Base-by-base conservation (phyloP, 306 rosid genomes). In the Mucuna pruriens region DNA sequence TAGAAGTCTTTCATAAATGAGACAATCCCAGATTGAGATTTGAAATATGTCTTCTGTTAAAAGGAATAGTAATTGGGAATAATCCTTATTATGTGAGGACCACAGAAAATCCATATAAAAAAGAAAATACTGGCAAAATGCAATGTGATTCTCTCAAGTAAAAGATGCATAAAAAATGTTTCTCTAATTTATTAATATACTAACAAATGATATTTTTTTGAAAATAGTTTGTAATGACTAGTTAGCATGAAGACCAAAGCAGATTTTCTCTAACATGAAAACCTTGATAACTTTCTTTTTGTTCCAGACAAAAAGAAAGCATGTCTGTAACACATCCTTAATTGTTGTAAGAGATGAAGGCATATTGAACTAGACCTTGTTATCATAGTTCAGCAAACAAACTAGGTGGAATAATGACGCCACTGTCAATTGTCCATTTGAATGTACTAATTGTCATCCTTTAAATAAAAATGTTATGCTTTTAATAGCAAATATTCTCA, bases 321-420 rank as follows among this genome's bases (percentile, higher is more conserved):
- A 54, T 8, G 62, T 15, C 3, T 77, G 49, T 44, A 17, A 36
- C 4, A 34, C 38, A 64, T 54, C 52, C 52, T 76, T 13, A 64
- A 48, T 64, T 12, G 26, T 23, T 66, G n/a, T 65, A 36, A 29
- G 16, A 15, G 52, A 69, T 77, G 65, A 22, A 64, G 61, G 31
- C 19, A 52, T 51, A 49, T 64, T 78, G 58, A 80, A 58, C 83
- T 71, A 61, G 31, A 45, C 83, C 49, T 31, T 70, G 25, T 57
- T 76, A 76, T 68, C 72, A n/a, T 76, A 67, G 55, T 57, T 82
- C 65, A 55, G 42, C 71, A 29, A 54, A 54, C 58, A 42, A 39
- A 60, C 33, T 31, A 58, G 67, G 19, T 58, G 82, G 54, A 68
- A 68, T 74, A 10, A 64, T 33, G 82, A 17, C 17, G 26, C 38